Evolutionary conservation across 139 green algal genomes (phyloP), one percentile per base, ranked within the genome.

Genomic region (Chlorokybus atmophyticus): DNA sequence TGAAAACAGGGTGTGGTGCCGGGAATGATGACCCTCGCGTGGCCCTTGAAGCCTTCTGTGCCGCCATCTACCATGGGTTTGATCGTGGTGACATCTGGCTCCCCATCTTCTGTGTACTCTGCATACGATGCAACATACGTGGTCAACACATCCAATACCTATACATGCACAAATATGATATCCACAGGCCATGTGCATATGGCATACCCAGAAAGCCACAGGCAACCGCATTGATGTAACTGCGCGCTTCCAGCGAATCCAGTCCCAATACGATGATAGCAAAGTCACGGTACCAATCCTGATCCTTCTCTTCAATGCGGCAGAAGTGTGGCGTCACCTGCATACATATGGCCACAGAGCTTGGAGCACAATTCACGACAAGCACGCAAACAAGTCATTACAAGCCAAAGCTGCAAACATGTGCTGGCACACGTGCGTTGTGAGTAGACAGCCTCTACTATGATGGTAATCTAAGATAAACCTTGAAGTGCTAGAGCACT

Each of bases 41-140:
- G 91, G 3, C 92, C 92, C 71, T 94, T 95, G 69, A 98, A 94
- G 38, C 92, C 92, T 67, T 99, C 92, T 17, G 88, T 99, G n/a
- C 92, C 92, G 8, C 92, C 92, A 59, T 99, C 92, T 21, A 99
- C 74, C 65, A 99, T 76, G 0, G 91, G 89, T 74, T 94, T 96
- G 49, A 98, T 79, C 6, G 81, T 95, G 1, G 48, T 25, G 28
- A 80, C 64, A 42, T 95, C 76, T 1, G 84, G 68, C 7, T 67
- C 69, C 3, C 90, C 91, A 29, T 88, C 78, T 3, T 83, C 81
- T 19, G 93, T 79, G 61, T 83, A 98, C 66, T 90, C 83, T 66
- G 52, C 30, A 52, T n/a, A n/a, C n/a, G n/a, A n/a, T n/a, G n/a
- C n/a, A n/a, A n/a, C n/a, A n/a, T n/a, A n/a, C n/a, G n/a, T n/a